A percentile compares a stretch with the other conserved stretches of the same genome.
Evolutionary conservation across 139 green algal genomes (phyloP).

Genomic region (Chlamydomonas sp.): DNA sequence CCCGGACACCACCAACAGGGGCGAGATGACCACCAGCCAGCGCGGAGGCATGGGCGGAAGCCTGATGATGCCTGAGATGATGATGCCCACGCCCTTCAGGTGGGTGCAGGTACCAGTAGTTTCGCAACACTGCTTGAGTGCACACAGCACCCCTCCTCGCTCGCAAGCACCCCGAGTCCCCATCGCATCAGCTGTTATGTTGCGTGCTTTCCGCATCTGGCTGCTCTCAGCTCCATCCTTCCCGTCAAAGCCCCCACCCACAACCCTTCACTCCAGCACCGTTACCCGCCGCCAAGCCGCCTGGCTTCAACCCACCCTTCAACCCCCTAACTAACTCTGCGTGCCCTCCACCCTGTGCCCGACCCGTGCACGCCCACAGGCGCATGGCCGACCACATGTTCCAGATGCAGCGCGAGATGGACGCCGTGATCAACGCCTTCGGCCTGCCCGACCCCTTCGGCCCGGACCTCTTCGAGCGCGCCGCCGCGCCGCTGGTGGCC

Average conservation of each 20-base stretch:
- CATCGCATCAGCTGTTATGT: too few species aligned
- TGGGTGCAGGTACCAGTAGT: background rate
- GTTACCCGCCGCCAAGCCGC: too few species aligned
- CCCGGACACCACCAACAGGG: background rate
- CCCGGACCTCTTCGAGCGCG: constrained; percentile 16
- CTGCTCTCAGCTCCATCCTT: too few species aligned
- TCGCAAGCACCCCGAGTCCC: too few species aligned
- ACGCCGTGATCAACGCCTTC: constrained; percentile 20
- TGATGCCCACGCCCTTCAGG: constrained; percentile 29
- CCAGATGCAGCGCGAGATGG: constrained; percentile 43
- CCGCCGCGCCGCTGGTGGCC: background rate
- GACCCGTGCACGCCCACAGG: background rate
- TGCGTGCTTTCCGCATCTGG: too few species aligned
- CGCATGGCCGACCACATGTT: constrained; percentile 25
- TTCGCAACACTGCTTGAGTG: too few species aligned
- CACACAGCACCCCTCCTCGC: too few species aligned
- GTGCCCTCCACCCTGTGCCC: too few species aligned
- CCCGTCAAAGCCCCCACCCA: too few species aligned
- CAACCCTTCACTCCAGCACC: too few species aligned
- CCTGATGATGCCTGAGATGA: background rate
- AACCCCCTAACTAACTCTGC: too few species aligned
- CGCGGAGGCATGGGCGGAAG: background rate
- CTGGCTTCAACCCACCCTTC: too few species aligned
- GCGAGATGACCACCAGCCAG: background rate
- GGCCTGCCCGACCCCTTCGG: constrained; percentile 25